Conservation (phyloP, 495 filamentous ascomycete species). For the Articulospora tetracladia region DNA sequence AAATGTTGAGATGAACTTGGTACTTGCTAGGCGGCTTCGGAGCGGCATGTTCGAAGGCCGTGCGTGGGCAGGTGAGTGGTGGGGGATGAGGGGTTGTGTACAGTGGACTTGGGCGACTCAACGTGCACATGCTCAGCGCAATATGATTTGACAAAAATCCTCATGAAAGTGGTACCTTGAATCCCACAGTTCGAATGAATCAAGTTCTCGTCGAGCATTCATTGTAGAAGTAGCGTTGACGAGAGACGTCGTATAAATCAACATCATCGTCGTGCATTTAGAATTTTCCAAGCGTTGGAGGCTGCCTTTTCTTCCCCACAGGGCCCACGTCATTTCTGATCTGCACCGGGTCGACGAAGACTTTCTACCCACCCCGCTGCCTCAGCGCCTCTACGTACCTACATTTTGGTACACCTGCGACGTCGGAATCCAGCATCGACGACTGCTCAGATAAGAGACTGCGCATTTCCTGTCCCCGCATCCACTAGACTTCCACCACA, state of each 20-base stretch:
- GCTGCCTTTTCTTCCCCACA: not conserved
- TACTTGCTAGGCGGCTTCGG: not conserved
- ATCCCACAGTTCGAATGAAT: too few species aligned
- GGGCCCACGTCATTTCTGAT: not conserved
- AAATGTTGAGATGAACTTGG: not conserved
- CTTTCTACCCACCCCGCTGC: not conserved
- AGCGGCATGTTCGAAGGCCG: not conserved
- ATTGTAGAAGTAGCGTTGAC: too few species aligned
- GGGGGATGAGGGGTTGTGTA: not conserved
- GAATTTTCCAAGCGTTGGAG: not conserved
- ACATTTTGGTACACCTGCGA: not conserved
- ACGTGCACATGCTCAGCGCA: not conserved
- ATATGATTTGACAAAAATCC: not conserved
- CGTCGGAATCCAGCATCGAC: not conserved
- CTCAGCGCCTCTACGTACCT: not conserved
- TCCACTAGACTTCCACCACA: not conserved
- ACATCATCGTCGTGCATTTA: not conserved
- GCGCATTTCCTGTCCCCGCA: not conserved
- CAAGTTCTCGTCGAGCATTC: too few species aligned
- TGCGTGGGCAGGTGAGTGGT: not conserved
- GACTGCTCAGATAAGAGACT: not conserved
- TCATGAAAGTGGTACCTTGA: too few species aligned
- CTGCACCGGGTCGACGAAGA: not conserved
- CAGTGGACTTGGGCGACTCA: not conserved
- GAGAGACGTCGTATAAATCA: too few species aligned